Percentiles rank a stretch among this genome's conserved stretches.
These are phyloP conservation scores for Diutina neorugosa DNA, from an alignment of 1,139 yeast species.

Conservation along the genomic window DNA sequence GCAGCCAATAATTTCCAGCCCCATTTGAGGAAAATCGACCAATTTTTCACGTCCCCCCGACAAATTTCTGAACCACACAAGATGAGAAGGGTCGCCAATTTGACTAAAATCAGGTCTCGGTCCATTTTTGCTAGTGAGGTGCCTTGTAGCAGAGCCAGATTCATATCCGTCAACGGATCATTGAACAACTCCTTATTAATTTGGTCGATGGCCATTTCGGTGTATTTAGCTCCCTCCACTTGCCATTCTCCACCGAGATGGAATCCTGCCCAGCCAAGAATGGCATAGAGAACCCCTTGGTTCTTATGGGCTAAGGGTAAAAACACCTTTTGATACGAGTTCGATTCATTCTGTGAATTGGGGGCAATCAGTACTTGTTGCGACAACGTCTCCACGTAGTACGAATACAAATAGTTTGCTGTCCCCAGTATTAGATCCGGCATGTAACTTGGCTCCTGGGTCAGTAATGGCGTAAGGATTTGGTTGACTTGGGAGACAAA, in stretches of 20 bases:
- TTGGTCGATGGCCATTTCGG: constrained; percentile 33
- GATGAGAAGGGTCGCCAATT: constrained; percentile 55
- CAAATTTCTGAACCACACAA: constrained; percentile 66
- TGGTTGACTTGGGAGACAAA: background rate
- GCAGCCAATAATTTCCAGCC: constrained; percentile 45
- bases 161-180: background rate
- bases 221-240: constrained; percentile 32
- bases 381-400: constrained; percentile 51
- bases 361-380: constrained; percentile 56
- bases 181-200: constrained; percentile 14
- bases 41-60: constrained; percentile 60
- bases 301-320: constrained; percentile 67
- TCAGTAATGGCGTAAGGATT: background rate
- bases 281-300: constrained; percentile 53
- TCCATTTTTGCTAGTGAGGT: constrained; percentile 4
- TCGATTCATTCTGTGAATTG: constrained; percentile 35
- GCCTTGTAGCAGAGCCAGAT: background rate
- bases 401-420: constrained; percentile 37
- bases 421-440: constrained; percentile 3
- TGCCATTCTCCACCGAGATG: constrained; percentile 39
- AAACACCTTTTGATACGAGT: constrained; percentile 62
- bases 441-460: constrained; percentile 2
- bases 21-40: constrained; percentile 51
- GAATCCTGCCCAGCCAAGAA: constrained; percentile 72
- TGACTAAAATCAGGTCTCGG: constrained; percentile 16